Base-by-base conservation (phyloP, 805 yeast species). In the Teunomyces gatunensis region DNA sequence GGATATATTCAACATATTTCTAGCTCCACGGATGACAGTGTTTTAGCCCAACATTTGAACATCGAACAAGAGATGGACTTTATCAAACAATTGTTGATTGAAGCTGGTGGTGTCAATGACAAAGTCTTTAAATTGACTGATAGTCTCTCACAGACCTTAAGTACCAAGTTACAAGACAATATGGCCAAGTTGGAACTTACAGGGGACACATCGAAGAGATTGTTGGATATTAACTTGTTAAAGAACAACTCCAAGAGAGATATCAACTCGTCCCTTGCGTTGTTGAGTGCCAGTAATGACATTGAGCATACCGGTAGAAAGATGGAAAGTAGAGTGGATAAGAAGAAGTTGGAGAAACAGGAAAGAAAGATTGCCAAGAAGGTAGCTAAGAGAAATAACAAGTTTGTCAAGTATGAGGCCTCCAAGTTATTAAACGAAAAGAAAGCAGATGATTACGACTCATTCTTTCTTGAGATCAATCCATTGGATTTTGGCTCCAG, bases 311-410 rank as follows among this genome's bases (percentile, higher is more conserved):
- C 96, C 0, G 97, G 96, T 48, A 81, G 96, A 68, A 83, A 85
- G 56, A 86, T 90, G 73, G 98, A 94, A 67, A 84, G 95, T 39
- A 81, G 95, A 61, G 99, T 94, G 37, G 99, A 94, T 67, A 87
- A 87, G 77, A 91, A 90, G 83, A 94, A 94, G 69, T 82, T 94
- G 59, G 97, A 91, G 64, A 94, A 92, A 68, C 99, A 97, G 48
- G 99, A 94, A 74, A 83, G 90, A 60, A 94, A 94, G 75, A 91
- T 94, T 64, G 97, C 97, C 18, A 92, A 95, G 63, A 94, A 94
- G 72, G 92, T 94, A 52, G 97, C 97, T 35, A 92, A 92, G 74
- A 79, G 90, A 56, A 81, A 81, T 63, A 88, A 88, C 65, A 81
- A 84, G 63, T 87, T 87, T 63, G 96, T 89, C 56, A 64, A 89